These are phyloP conservation scores for Neurospora sp. DNA, from an alignment of 495 filamentous ascomycete species.

Conservation along the genomic window DNA sequence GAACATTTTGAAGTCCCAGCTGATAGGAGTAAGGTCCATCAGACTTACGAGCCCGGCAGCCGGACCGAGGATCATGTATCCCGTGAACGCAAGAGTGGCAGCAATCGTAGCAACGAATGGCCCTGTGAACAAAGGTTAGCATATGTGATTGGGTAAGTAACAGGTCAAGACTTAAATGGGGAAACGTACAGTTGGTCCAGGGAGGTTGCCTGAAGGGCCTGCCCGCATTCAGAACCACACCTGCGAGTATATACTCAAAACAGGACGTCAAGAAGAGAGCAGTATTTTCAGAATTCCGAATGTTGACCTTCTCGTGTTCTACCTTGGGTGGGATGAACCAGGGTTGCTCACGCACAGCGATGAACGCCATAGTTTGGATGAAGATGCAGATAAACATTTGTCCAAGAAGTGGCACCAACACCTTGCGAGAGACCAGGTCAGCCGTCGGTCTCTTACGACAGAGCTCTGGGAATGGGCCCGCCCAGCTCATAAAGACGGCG, in stretches of 20 bases:
- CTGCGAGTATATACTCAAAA: slow-evolving; percentile 88
- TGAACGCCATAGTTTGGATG: slow-evolving; percentile 65
- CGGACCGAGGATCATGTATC: slow-evolving; percentile 70
- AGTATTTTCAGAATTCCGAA: slow-evolving; percentile 86
- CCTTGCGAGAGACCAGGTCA: slow-evolving; percentile 86
- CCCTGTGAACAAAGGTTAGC: slow-evolving; percentile 33
- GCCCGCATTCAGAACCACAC: slow-evolving; percentile 80
- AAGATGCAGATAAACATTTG: slow-evolving; percentile 75
- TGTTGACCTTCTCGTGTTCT: slow-evolving; percentile 65
- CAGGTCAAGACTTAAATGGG: not conserved
- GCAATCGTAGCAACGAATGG: slow-evolving; percentile 76
- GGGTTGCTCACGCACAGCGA: slow-evolving; percentile 59
- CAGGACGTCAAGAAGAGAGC: slow-evolving; percentile 80
- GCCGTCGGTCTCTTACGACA: slow-evolving; percentile 82
- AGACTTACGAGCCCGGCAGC: slow-evolving; percentile 53
- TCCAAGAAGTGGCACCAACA: slow-evolving; percentile 79
- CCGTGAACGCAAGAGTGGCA: slow-evolving; percentile 50
- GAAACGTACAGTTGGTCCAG: slow-evolving; percentile 59
- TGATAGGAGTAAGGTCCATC: slow-evolving; percentile 81
- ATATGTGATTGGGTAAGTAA: slow-evolving; percentile 9
- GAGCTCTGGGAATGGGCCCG: slow-evolving; percentile 67
- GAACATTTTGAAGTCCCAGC: slow-evolving; percentile 57
- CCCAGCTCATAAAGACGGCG: slow-evolving; percentile 98
- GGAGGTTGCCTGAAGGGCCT: slow-evolving; percentile 79
- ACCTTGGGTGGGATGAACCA: slow-evolving; percentile 82